phyloP scores from a whole-genome alignment of 1,139 yeast genomes.

The Magnusiomyces magnusii region DNA sequence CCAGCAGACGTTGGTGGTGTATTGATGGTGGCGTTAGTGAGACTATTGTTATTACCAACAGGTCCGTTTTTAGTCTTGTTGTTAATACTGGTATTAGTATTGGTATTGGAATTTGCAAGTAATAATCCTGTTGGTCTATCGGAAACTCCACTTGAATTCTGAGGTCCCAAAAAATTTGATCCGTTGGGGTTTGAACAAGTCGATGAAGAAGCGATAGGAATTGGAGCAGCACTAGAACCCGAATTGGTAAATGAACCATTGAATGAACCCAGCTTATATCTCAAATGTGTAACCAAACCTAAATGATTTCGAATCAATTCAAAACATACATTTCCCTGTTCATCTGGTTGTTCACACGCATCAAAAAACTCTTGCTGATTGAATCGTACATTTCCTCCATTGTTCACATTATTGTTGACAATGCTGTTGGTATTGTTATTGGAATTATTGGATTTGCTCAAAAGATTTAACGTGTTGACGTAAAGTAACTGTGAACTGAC shows the following conservation, averaged over 20 bases:
- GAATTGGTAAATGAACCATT: slow-evolving; percentile 9
- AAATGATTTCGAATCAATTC: slow-evolving; percentile 30
- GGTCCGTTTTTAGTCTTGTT: too few species aligned
- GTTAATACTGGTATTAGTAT: too few species aligned
- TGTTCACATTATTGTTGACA: not conserved
- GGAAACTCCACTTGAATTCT: not conserved
- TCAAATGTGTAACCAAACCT: slow-evolving; percentile 32
- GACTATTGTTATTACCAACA: too few species aligned
- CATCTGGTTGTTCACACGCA: slow-evolving; percentile 22
- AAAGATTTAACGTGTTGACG: not conserved
- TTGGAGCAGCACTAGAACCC: too few species aligned
- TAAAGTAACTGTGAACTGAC: slow-evolving; percentile 33
- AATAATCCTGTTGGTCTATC: not conserved
- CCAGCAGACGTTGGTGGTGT: too few species aligned
- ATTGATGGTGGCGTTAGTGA: too few species aligned
- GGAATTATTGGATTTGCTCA: slow-evolving; percentile 21
- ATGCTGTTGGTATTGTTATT: not conserved
- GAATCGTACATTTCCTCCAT: not conserved
- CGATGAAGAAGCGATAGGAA: too few species aligned
- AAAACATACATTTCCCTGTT: slow-evolving; percentile 18
- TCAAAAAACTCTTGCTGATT: slow-evolving; percentile 24
- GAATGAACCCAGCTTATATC: slow-evolving; percentile 10
- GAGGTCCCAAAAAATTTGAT: not conserved
- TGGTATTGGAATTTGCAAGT: too few species aligned
- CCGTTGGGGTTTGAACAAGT: not conserved